Evolutionary conservation across 1,284 basidiomycete species (phyloP), one percentile per base, ranked within the genome.

Genomic region (Rhodotorula sp.): DNA sequence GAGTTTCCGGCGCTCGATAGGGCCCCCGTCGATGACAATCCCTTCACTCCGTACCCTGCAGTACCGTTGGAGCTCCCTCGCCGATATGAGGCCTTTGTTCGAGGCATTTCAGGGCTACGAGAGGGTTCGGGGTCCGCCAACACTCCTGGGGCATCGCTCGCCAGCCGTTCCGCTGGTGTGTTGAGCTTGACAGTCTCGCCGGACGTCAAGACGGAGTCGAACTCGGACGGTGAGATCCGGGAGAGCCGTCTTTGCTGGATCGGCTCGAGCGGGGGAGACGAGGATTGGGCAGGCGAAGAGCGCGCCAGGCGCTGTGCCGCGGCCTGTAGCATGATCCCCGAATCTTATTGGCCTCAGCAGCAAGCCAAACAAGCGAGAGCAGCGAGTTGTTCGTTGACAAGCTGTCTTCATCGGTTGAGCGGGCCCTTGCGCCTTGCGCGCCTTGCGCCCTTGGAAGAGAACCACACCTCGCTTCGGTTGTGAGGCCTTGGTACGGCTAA

Each of bases 151-250:
- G 55, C 32, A 4, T 34, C 24, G 36, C 19, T 22, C 10, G 15
- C 36, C 20, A 49, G 11, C 5, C 24, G 56, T 29, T 44, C 5
- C 8, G 29, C 24, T 10, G 59, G 27, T 59, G 47, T 59, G 20
- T 39, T 20, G 46, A 70, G 47, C 20, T 51, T 17, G 19, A 57
- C 62, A 0, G 73, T 72, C 5, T 53, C n/a, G 19, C 51, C 44
- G 6, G 60, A 56, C 24, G 32, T 24, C 48, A 74, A 63, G 46
- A 74, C 34, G 11, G 53, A 39, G 34, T 74, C 73, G 27, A 74
- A 74, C 24, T 74, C 68, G 17, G 59, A 49, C 9, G 70, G 70
- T 17, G 70, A 53, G 36, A 74, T 56, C 20, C 72, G 47, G n/a
- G 72, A 74, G 29, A 71, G 59, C 7, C 70, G 54, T 11, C 67